These are phyloP conservation scores for Suillus luteus DNA, from an alignment of 768 basidiomycete species.

Conservation along the genomic window DNA sequence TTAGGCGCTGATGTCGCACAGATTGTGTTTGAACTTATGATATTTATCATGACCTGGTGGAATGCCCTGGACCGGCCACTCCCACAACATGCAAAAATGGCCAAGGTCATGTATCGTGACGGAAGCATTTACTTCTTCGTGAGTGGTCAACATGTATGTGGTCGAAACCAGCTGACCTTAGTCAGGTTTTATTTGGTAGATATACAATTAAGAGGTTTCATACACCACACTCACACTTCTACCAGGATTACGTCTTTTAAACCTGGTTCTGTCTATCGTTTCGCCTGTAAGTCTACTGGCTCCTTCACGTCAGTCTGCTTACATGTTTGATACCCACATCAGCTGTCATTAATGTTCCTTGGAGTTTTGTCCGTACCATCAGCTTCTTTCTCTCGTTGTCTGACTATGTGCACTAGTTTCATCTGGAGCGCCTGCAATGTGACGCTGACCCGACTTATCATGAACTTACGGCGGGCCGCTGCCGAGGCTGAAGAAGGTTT, in stretches of 20 bases:
- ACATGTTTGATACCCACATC: not conserved
- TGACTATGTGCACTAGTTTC: conserved; percentile 27
- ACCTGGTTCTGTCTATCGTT: conserved; percentile 22
- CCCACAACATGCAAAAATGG: conserved; percentile 18
- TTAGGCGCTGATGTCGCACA: conserved; percentile 7
- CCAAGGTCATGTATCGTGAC: conserved; percentile 31
- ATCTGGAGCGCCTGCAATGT: conserved; percentile 38
- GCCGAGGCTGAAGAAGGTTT: not conserved
- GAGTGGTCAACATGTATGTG: conserved; percentile 7
- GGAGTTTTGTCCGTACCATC: conserved; percentile 23
- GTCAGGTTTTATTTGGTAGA: conserved; percentile 30
- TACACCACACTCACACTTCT: not conserved
- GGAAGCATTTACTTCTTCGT: conserved; percentile 32
- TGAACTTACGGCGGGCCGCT: conserved; percentile 33
- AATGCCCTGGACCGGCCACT: conserved; percentile 33
- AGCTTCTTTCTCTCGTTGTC: not conserved
- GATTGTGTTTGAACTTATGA: conserved; percentile 33
- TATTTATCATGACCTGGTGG: conserved; percentile 32
- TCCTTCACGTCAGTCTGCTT: not conserved
- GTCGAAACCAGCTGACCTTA: conserved; percentile 6
- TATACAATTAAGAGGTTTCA: not conserved
- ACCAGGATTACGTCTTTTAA: conserved; percentile 25
- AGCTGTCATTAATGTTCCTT: conserved; percentile 24
- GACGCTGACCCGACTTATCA: conserved; percentile 34
- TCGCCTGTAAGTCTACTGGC: conserved; percentile 25